phyloP scores from a whole-genome alignment of 352 stramenopile species.

The Blastocystis sp. region DNA sequence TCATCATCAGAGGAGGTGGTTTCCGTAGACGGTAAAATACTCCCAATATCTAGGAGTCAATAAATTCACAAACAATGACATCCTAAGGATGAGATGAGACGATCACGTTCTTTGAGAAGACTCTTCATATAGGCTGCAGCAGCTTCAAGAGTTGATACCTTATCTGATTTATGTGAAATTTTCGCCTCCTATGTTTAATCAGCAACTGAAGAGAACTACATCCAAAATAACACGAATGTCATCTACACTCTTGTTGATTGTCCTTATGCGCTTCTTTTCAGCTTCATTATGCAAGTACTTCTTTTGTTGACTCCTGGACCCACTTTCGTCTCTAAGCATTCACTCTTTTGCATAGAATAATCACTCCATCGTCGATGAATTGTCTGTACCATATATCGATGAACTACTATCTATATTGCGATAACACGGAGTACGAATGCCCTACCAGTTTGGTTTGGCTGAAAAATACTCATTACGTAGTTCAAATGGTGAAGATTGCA shows the following conservation, averaged over 20 bases:
- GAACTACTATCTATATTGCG: not conserved
- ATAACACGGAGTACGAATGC: not conserved
- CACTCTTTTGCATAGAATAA: too few relatives aligned
- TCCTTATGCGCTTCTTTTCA: slow-evolving; percentile 1
- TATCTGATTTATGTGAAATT: not conserved
- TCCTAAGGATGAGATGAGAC: not conserved
- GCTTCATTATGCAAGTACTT: slow-evolving; percentile 26
- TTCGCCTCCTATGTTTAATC: slow-evolving; percentile 2
- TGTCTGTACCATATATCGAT: not conserved
- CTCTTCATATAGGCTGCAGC: not conserved
- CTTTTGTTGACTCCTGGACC: not conserved
- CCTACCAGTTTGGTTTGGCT: not conserved
- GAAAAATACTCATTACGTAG: not conserved
- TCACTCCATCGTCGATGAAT: not conserved
- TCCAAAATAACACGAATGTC: not conserved
- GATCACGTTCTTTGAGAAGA: slow-evolving; percentile 11
- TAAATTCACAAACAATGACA: not conserved
- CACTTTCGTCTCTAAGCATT: not conserved
- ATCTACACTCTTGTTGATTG: slow-evolving; percentile 13
- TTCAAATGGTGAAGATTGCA: not conserved
- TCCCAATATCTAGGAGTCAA: not conserved
- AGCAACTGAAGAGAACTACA: not conserved
- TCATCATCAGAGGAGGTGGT: not conserved
- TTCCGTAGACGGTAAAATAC: not conserved
- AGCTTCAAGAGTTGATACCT: slow-evolving; percentile 31